Base-by-base conservation (phyloP, 768 basidiomycete genomes). In the Xerocomellus amylosporus region DNA sequence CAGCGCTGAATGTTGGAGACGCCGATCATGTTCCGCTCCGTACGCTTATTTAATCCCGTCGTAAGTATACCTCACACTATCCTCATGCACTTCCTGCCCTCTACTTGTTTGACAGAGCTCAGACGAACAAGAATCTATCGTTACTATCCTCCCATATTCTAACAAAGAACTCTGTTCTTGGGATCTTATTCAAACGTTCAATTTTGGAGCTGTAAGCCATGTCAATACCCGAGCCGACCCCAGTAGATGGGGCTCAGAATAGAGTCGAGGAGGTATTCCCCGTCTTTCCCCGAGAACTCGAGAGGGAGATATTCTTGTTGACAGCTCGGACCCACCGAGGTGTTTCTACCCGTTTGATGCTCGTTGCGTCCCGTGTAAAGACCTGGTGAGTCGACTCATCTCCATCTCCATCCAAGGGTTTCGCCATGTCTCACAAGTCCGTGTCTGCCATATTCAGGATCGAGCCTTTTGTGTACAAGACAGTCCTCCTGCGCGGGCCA, bases 401-500 rank as follows among this genome's bases (percentile, higher is more conserved):
- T 4, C 8, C 8, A 14, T 53, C 17, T 22, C 40, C 8, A n/a
- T 20, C 2, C n/a, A 15, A n/a, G 12, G 17, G 8, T 3, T 26
- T 17, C 17, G 33, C 3, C 30, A 26, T 38, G 8, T 41, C 44
- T 49, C 28, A 57, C 22, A 6, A 15, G 19, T 28, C 9, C 6
- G 8, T 19, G 9, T 14, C 30, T 28, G 28, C 8, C 26, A 1
- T 28, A n/a, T 28, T 10, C 49, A 66, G 65, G 64, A 41, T 66
- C 19, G 59, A 66, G 43, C 46, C 49, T 4, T 58, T 64, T 43
- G 46, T 64, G 17, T 64, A 66, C 43, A 53, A 54, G 38, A 66
- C 51, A 7, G 49, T 61, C 55, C 24, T 55, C n/a, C n/a, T 65
- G 10, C 56, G 56, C 6, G 52, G 43, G 3, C 12, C 43, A 26